A percentile compares a stretch with the other conserved stretches of the same genome.
Evolutionary conservation across 495 filamentous ascomycete species (phyloP).

Genomic region (Xylaria nigripes): DNA sequence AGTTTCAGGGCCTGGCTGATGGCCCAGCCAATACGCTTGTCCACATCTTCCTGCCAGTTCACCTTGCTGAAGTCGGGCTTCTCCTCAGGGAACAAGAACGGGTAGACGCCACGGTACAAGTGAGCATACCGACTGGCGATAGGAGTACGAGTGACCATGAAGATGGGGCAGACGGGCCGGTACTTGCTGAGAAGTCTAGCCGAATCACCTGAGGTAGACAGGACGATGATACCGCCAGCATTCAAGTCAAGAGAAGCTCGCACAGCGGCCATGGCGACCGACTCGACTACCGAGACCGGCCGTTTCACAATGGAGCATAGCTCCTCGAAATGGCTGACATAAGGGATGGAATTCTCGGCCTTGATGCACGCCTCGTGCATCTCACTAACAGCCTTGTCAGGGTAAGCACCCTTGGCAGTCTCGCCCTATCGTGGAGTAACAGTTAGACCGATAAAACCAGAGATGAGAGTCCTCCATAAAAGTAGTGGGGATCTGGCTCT

Average conservation of each 20-base stretch:
- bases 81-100: constrained; percentile 83
- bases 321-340: constrained; percentile 95
- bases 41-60: constrained; percentile 98
- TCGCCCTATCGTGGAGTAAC: constrained; percentile 49
- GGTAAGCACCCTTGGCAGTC: constrained; percentile 96
- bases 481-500: background rate
- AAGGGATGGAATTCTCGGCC: constrained; percentile 92
- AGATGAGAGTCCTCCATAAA: background rate
- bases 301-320: constrained; percentile 71
- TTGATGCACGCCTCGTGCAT: constrained; percentile 96
- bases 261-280: constrained; percentile 92
- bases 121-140: constrained; percentile 83
- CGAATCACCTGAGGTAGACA: constrained; percentile 85
- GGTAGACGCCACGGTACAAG: constrained; percentile 95
- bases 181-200: constrained; percentile 96
- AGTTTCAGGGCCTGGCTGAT: constrained; percentile 76
- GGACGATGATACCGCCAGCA: constrained; percentile 85
- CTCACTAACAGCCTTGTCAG: constrained; percentile 83
- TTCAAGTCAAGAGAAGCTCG: constrained; percentile 91
- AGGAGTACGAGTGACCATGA: constrained; percentile 91
- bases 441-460: background rate
- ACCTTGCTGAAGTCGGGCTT: constrained; percentile 86
- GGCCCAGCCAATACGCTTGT: constrained; percentile 92
- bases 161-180: constrained; percentile 93
- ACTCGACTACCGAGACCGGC: constrained; percentile 79